Evolutionary conservation across 2,329 filamentous ascomycete genomes (phyloP).

Genomic region (Fusarium sp.): DNA sequence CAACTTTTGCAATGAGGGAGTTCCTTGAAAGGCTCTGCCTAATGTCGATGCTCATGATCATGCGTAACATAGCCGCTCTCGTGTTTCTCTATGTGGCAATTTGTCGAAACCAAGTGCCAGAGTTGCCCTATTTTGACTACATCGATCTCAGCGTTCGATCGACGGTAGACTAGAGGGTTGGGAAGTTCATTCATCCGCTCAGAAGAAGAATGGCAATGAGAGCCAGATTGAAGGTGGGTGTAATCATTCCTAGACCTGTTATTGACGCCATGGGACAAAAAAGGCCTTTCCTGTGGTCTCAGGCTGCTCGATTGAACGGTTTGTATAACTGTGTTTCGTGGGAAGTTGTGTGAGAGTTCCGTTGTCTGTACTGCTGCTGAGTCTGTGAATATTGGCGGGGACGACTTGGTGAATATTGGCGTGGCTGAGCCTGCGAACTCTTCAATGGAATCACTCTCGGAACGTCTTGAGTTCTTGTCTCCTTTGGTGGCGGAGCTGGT

Average conservation of each 20-base stretch:
- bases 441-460: neutral
- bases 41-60: neutral
- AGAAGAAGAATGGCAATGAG: neutral
- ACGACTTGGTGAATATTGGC: too few relatives aligned
- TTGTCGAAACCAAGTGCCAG: slow-evolving; percentile 9
- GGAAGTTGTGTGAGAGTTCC: neutral
- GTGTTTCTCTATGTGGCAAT: neutral
- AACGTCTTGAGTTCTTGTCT: neutral
- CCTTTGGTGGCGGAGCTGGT: neutral
- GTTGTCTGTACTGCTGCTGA: neutral
- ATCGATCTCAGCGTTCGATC: neutral
- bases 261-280: too few relatives aligned
- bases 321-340: neutral
- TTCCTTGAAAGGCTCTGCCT: neutral
- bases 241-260: neutral
- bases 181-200: too few relatives aligned
- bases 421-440: neutral
- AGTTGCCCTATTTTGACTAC: neutral
- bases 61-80: neutral
- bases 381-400: neutral
- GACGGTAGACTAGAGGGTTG: neutral
- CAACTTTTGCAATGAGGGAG: neutral
- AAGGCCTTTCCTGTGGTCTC: neutral
- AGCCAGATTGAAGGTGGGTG: neutral
- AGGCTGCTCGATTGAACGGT: neutral